Evolutionary conservation across 805 yeast species (phyloP), one percentile per base, ranked within the genome.

Genomic region (Teunomyces panamensis): DNA sequence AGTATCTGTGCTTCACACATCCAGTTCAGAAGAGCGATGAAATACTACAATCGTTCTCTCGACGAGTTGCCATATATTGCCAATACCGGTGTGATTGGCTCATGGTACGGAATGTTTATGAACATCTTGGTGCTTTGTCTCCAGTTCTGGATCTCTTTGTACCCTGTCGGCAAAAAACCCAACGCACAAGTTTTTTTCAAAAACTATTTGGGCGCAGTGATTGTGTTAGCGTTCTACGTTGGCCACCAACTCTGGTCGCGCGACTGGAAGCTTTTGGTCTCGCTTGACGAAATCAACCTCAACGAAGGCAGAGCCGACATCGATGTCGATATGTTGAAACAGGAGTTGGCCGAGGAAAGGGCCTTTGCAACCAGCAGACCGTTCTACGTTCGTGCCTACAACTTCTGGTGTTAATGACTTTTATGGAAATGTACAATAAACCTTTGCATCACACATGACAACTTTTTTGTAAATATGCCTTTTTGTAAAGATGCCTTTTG

Each of bases 11-110:
- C 55, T 17, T 54, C 64, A 11, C 54, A 53, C 43, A 54, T 62
- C 39, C 56, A 63, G 29, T 60, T 62, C 55, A 53, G 66, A 32
- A 56, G 62, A 9, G 66, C 65, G 10, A 49, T 59, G 63, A 44
- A 41, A 9, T 36, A 30, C 28, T 52, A 53, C 16, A 79, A 78
- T 24, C 65, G 75, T 47, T 50, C 69, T 6, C 50, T 70, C 17
- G 66, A 62, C 4, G 84, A 81, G 36, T 67, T 84, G 43, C 86
- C 85, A 0, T 84, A 74, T 62, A 63, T 62, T 43, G 69, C 85
- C 30, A 56, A 67, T n/a, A 81, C 81, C 5, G 83, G 81, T 26
- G 49, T 67, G 2, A 44, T 47, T 49, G 73, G 73, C 9, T 59
- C 67, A 1, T 54, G 53, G 43, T 65, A 63, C 49, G 60, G 65